Conservation (phyloP, 179 eudicot species). For the Silene coronaria region DNA sequence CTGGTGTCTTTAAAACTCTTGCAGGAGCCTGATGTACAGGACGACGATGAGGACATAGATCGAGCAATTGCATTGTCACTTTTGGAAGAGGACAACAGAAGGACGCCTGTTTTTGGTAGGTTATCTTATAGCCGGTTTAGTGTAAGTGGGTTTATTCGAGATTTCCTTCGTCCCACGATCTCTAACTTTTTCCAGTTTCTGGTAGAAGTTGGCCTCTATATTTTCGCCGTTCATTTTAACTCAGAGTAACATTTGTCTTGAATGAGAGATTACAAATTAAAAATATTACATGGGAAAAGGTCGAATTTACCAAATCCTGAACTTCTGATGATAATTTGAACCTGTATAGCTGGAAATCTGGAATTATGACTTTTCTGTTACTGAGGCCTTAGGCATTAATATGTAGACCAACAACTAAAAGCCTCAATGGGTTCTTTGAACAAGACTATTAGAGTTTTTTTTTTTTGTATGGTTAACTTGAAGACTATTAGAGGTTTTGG, state of each 20-base stretch:
- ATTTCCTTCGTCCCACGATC: not conserved
- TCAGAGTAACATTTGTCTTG: not conserved
- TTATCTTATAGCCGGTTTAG: constrained; percentile 5
- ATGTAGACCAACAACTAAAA: not conserved
- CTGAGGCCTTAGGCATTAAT: not conserved
- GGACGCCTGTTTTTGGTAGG: constrained; percentile 44
- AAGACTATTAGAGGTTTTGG: not conserved
- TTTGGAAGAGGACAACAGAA: constrained; percentile 58
- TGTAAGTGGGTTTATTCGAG: not conserved
- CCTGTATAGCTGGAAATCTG: not conserved
- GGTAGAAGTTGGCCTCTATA: not conserved
- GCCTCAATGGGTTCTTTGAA: not conserved
- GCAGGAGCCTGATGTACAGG: constrained; percentile 27
- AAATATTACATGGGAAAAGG: not conserved
- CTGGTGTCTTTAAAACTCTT: not conserved
- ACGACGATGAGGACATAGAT: constrained; percentile 63
- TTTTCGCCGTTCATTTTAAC: not conserved
- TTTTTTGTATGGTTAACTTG: not conserved
- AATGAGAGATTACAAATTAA: not conserved
- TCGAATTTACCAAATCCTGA: not conserved
- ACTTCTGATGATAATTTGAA: not conserved
- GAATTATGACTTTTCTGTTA: not conserved
- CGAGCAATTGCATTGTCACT: constrained; percentile 84
- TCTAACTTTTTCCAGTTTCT: not conserved
- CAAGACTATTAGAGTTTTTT: not conserved